Conservation (phyloP, 805 yeast species). For the Candida oleophila region DNA sequence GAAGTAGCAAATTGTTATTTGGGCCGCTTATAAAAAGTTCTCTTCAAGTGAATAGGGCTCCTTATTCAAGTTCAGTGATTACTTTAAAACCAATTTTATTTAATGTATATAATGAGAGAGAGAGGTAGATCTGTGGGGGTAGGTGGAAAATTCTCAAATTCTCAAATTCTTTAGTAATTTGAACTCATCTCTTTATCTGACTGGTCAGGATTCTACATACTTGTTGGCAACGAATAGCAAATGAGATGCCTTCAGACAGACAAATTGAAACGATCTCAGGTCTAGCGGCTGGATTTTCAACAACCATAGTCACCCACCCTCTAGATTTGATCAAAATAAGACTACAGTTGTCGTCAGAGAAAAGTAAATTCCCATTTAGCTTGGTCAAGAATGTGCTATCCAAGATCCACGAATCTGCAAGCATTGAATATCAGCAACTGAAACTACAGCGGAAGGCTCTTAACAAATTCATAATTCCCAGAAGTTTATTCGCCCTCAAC, state of each 20-base stretch:
- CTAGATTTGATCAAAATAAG: conserved; percentile 82
- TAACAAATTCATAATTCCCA: conserved; percentile 5
- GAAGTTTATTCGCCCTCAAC: conserved; percentile 20
- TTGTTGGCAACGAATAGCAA: background rate
- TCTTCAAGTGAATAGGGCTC: too few relatives aligned
- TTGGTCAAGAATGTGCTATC: conserved; percentile 18
- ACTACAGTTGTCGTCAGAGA: conserved; percentile 56
- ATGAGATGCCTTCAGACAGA: conserved; percentile 10
- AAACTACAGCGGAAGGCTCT: conserved; percentile 1
- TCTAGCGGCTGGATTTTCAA: conserved; percentile 72
- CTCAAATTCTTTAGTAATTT: background rate
- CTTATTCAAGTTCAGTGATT: too few relatives aligned
- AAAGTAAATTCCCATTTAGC: conserved; percentile 15
- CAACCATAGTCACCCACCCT: conserved; percentile 86
- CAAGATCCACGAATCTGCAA: conserved; percentile 20
- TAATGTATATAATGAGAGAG: too few relatives aligned
- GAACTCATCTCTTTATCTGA: background rate
- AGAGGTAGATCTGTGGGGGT: background rate
- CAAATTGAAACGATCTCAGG: conserved; percentile 68
- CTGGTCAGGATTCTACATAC: background rate
- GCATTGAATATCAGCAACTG: conserved; percentile 6
- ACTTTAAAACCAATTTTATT: background rate
- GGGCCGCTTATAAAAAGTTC: too few relatives aligned
- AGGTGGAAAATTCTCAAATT: background rate
- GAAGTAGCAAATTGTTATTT: too few relatives aligned